Percentiles rank a stretch among this genome's conserved stretches.
Evolutionary conservation across 2,329 filamentous ascomycete species (phyloP).

Genomic region (Chaetomium sp.): DNA sequence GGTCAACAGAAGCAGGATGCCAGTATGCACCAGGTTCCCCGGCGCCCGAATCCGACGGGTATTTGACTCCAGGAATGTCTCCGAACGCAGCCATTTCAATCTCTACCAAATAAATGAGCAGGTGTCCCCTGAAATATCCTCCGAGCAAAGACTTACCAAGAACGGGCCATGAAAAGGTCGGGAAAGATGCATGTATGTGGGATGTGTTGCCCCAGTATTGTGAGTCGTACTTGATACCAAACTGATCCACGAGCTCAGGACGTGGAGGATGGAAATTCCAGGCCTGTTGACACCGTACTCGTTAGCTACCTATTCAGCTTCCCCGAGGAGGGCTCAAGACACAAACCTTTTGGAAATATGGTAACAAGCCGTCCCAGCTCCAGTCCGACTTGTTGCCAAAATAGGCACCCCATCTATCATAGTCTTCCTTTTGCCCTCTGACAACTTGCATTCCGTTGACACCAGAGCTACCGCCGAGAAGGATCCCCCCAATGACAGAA

Average conservation of each 20-base stretch:
- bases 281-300: constrained; percentile 8
- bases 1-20: constrained; percentile 19
- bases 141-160: constrained; percentile 11
- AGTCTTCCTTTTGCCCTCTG: constrained; percentile 26
- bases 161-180: constrained; percentile 17
- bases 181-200: constrained; percentile 24
- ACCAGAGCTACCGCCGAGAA: constrained; percentile 27
- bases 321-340: no score
- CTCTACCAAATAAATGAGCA: constrained; percentile 6
- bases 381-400: constrained; percentile 23
- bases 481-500: constrained; percentile 19
- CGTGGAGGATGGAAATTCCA: constrained; percentile 22
- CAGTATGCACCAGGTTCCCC: constrained; percentile 27
- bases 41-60: constrained; percentile 23
- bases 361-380: constrained; percentile 27
- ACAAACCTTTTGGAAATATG: constrained; percentile 26
- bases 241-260: constrained; percentile 16
- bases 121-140: no score
- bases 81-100: constrained; percentile 28
- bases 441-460: constrained; percentile 27
- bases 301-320: no score
- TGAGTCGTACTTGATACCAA: constrained; percentile 25
- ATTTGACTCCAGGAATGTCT: constrained; percentile 27
- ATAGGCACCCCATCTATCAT: constrained; percentile 24
- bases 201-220: constrained; percentile 23